Evolutionary conservation across 306 rosid genomes (phyloP), one percentile per base, ranked within the genome.

Genomic region (Quercus ilex): DNA sequence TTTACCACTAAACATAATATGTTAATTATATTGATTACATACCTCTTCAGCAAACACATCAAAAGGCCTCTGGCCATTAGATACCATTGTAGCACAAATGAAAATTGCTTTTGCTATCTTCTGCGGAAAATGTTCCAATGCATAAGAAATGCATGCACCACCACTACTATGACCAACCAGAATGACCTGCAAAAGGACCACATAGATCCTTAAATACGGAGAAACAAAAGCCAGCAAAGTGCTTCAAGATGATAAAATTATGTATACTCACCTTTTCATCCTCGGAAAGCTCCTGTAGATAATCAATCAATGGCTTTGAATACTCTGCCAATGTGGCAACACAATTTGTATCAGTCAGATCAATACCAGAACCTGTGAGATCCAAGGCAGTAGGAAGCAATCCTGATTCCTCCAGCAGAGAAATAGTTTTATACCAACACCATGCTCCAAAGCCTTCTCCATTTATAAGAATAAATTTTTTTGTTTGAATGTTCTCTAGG

Each of bases 361-460:
- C 94, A 83, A 95, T 95, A 79, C 99, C 99, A 79, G 99, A 95
- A 73, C 97, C 96, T 6, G 79, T 77, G 84, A 95, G 99, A 86
- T 95, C 98, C 74, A 95, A 84, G 59, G 96, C 93, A 77, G 78
- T 87, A 25, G 99, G 96, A 86, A 82, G 77, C 68, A 95, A 73
- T 83, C 99, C 97, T 2, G 85, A 75, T 86, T 92, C 98, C 86
- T 95, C 98, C 58, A 95, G 91, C 67, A 86, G 85, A 69, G 96
- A 87, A 75, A 95, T 87, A 23, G 96, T 92, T 84, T 93, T 95
- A 85, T 95, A 95, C 98, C 99, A 95, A 83, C 98, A 95, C 99
- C 99, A 95, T 56, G 99, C 98, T 78, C 99, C 99, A 81, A 92
- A 95, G 57, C 99, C 99, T 88, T 91, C 98, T 63, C 99, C 99